Conservation (phyloP, 2,329 filamentous ascomycete genomes). For the Cercospora citrullina region DNA sequence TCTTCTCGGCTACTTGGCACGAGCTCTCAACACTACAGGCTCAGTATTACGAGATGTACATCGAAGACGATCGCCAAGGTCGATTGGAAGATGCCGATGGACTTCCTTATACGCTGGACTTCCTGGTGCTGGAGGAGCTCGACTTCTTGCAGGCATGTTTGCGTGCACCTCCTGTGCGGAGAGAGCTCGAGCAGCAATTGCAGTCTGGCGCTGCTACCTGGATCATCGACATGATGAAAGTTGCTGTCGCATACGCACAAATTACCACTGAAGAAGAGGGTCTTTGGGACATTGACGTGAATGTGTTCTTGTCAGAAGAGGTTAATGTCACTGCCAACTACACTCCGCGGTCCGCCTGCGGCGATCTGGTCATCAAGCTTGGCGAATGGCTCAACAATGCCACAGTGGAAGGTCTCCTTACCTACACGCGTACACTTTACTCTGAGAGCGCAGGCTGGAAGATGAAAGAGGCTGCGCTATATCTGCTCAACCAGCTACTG, state of each 20-base stretch:
- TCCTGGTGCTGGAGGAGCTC: slow-evolving; percentile 87
- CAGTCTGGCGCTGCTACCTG: slow-evolving; percentile 67
- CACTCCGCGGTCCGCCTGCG: slow-evolving; percentile 87
- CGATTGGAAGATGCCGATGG: slow-evolving; percentile 86
- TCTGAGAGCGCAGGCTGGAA: slow-evolving; percentile 58
- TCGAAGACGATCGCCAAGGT: slow-evolving; percentile 80
- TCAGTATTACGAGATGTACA: slow-evolving; percentile 79
- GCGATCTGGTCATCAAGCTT: slow-evolving; percentile 87
- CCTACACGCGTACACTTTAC: slow-evolving; percentile 74
- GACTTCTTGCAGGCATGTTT: slow-evolving; percentile 93
- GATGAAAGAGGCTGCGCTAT: slow-evolving; percentile 77
- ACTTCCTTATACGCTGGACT: slow-evolving; percentile 92
- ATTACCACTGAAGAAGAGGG: slow-evolving; percentile 92
- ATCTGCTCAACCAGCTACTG: slow-evolving; percentile 79
- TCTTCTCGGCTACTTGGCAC: slow-evolving; percentile 88
- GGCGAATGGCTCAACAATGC: slow-evolving; percentile 81
- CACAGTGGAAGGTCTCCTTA: slow-evolving; percentile 75
- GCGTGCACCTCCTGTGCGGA: slow-evolving; percentile 81
- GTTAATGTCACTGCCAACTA: slow-evolving; percentile 95
- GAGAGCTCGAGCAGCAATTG: slow-evolving; percentile 82
- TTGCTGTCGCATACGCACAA: slow-evolving; percentile 81
- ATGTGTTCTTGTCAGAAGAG: slow-evolving; percentile 92
- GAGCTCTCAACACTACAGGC: slow-evolving; percentile 74
- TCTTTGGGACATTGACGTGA: slow-evolving; percentile 95
- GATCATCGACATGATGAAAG: slow-evolving; percentile 83